Base-by-base conservation (phyloP, 495 filamentous ascomycete genomes). In the Penicillium waksmanii region DNA sequence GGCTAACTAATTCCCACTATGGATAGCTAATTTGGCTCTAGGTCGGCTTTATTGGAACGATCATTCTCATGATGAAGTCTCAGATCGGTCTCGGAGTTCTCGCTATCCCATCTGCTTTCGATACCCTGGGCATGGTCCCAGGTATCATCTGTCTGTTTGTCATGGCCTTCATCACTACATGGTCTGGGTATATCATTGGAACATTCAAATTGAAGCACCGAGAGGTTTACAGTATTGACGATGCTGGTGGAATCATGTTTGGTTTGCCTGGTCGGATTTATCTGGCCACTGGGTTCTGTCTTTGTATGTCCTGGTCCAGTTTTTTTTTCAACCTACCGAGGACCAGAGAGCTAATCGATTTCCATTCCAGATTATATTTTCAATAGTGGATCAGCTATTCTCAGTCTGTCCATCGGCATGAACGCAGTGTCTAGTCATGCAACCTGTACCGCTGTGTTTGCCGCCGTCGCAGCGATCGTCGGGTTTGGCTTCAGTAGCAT, bases 371-470 rank as follows among this genome's bases (percentile, higher is more conserved):
- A 56, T 48, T 71, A 61, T 49, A 63, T 72, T 7, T 73, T 76
- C 42, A 57, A 66, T 21, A 49, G 60, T 21, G 74, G 66, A 13
- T 71, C 71, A 15, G 74, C 58, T 61, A 82, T 91, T 38, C 76
- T 92, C n/a, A 85, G 85, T 0, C 86, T 89, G 61, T 84, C 82
- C 7, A 89, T 92, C 66, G 85, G 85, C 60, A 77, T 91, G 61
- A 86, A 87, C 38, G 83, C 79, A 33, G 70, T 92, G 33, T 85
- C 87, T 1, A 67, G 80, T 1, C 81, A 89, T 66, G 84, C 71
- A 2, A 68, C 78, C 0, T 93, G 90, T 68, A 86, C 86, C 2
- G 81, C 71, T 13, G 62, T 64, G 8, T 76, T 73, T 60, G 63
- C 61, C 10, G 69, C 57, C 13, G 63, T 74, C 23, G 62, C 73